A percentile compares a stretch with the other conserved stretches of the same genome.
phyloP scores from a whole-genome alignment of 164 flowering plant species.

The Litsea cubeba region DNA sequence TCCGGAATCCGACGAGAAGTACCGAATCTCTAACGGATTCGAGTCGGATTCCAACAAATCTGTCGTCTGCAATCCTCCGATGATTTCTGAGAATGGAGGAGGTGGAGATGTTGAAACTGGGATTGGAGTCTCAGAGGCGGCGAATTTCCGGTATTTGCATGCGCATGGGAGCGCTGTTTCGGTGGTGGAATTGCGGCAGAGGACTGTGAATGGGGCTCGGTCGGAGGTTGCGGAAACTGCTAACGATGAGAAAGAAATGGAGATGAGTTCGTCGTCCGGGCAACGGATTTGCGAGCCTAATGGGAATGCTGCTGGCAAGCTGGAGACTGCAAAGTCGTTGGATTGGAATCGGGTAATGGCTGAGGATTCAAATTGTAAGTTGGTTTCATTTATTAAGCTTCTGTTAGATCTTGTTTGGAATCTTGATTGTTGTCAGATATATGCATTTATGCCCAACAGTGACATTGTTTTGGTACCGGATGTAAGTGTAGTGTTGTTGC shows the following conservation, averaged over 20 bases:
- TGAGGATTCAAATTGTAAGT: constrained; percentile 4
- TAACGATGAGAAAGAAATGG: not conserved
- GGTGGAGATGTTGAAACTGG: no score
- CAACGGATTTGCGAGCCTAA: not conserved
- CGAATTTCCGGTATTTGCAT: no score
- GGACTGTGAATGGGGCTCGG: constrained; percentile 5
- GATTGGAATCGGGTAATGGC: constrained; percentile 13
- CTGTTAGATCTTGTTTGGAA: not conserved
- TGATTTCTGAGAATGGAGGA: no score
- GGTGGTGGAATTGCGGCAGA: constrained; percentile 11
- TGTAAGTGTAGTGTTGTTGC: not conserved
- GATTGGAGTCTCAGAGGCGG: no score
- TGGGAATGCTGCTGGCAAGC: not conserved
- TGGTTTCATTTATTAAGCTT: not conserved
- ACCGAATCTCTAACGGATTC: no score
- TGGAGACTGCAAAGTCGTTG: constrained; percentile 9
- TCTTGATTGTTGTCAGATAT: not conserved
- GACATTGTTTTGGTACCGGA: not conserved
- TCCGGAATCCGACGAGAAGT: no score
- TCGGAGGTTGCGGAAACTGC: not conserved
- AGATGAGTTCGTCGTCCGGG: not conserved
- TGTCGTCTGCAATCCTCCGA: no score
- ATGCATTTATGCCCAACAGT: not conserved
- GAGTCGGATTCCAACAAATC: no score
- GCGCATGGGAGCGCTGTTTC: no score